Conservation (phyloP, 2,329 filamentous ascomycete genomes). For the Dactylonectria estremocensis region DNA sequence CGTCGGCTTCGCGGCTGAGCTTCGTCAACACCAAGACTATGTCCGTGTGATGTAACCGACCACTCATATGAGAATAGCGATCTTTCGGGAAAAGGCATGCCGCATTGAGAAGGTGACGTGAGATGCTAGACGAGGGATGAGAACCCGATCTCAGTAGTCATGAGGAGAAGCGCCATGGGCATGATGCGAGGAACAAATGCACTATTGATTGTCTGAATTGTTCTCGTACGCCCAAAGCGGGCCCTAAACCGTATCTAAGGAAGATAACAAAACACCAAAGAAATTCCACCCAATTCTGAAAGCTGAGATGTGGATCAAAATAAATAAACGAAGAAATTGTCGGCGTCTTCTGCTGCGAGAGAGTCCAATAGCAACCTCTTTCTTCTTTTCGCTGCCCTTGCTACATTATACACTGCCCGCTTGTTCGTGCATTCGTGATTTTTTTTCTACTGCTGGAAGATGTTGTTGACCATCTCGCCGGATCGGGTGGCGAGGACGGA, state of each 20-base stretch:
- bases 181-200: neutral
- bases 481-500: slow-evolving; percentile 83
- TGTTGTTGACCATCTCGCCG: slow-evolving; percentile 82
- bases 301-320: slow-evolving; percentile 10
- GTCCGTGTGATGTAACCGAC: neutral
- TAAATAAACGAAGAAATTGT: slow-evolving; percentile 33
- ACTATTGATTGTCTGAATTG: slow-evolving; percentile 5
- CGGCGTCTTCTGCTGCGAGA: slow-evolving; percentile 28
- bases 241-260: slow-evolving; percentile 22
- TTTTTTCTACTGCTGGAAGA: slow-evolving; percentile 67
- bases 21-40: neutral
- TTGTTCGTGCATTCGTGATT: slow-evolving; percentile 40
- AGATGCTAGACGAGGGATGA: neutral
- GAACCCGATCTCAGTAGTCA: neutral
- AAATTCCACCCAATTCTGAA: slow-evolving; percentile 21
- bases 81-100: too few species aligned
- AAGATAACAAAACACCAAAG: slow-evolving; percentile 25
- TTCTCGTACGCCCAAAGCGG: slow-evolving; percentile 4
- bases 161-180: neutral
- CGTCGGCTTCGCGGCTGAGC: neutral
- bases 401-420: slow-evolving; percentile 42
- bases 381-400: slow-evolving; percentile 45
- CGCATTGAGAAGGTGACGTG: slow-evolving; percentile 1
- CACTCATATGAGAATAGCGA: neutral
- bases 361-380: slow-evolving; percentile 34